Conservation (phyloP, 106 monocot genomes). For the Dioscorea alata region DNA sequence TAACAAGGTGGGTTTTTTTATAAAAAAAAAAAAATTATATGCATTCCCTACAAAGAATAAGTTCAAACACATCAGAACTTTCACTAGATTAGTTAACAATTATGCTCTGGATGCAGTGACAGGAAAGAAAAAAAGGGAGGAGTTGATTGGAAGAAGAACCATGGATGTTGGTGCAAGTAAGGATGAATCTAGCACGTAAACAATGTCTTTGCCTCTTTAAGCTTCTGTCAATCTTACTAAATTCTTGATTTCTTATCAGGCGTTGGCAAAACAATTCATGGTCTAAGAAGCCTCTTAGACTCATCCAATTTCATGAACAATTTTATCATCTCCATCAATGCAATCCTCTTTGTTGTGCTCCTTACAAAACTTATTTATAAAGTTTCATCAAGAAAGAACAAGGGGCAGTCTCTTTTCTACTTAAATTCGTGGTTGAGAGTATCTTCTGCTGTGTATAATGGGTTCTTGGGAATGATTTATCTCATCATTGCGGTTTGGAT, state of each 20-base stretch:
- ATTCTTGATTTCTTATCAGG: slow-evolving; percentile 1
- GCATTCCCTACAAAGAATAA: no score
- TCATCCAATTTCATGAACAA: slow-evolving; percentile 36
- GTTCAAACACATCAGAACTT: no score
- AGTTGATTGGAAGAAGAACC: neutral
- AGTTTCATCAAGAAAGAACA: slow-evolving; percentile 2
- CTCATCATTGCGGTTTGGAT: slow-evolving; percentile 34
- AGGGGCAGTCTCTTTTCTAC: neutral
- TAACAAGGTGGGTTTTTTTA: no score
- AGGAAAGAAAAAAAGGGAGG: neutral
- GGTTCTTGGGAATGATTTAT: slow-evolving; percentile 40
- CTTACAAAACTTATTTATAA: slow-evolving; percentile 15
- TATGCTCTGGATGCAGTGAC: no score
- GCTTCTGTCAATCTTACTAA: neutral
- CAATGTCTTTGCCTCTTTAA: neutral
- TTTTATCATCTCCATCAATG: slow-evolving; percentile 19
- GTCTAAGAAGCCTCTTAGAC: slow-evolving; percentile 10
- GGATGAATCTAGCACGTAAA: neutral
- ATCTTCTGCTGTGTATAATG: slow-evolving; percentile 20
- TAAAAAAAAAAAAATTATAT: no score
- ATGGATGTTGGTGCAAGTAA: neutral
- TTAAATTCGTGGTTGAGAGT: slow-evolving; percentile 19
- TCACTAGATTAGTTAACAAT: no score
- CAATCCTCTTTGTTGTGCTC: slow-evolving; percentile 26
- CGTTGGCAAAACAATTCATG: slow-evolving; percentile 9